Base-by-base conservation (phyloP, 1,284 basidiomycete genomes). In the Pseudozyma flocculosa region DNA sequence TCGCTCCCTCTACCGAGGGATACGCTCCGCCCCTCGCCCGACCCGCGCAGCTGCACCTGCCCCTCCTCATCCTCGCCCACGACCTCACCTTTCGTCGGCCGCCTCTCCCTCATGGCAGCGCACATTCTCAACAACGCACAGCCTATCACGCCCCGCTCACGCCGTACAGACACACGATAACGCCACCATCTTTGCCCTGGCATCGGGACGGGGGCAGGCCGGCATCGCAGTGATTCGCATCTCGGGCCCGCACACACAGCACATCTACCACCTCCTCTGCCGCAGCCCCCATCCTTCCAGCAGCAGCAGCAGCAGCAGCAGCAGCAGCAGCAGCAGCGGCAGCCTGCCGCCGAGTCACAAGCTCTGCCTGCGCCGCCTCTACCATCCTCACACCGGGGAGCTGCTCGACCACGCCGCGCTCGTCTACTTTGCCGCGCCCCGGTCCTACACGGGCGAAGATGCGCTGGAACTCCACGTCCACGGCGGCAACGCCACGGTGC, bases 391-490 rank as follows among this genome's bases (percentile, higher is more conserved):
- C 14, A 84, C 81, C 0, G 78, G 79, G 7, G 85, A 88, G 50
- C 77, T 83, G 18, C 80, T 93, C n/a, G 91, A 93, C 70, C 86
- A 89, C 46, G 55, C 66, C 2, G 79, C 92, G 5, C 85, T 86
- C 0, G 84, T 92, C n/a, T 90, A 85, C 77, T 92, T 92, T 77
- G 82, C 84, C 79, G 84, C 40, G 43, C 87, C 85, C 1, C 84
- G 80, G 61, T 92, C 89, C 2, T 92, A 88, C 70, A 92, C 90
- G 0, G 86, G 86, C 0, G 86, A 91, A 72, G 85, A 88, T 41
- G 86, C 87, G n/a, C 73, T 94, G 7, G 90, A 94, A 74, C 78
- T 94, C 32, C 90, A 94, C 76, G 80, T 90, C 24, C 90, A 94
- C 74, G 92, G 90, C n/a, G 89, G 89, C 1, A 82, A 86, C 7